A percentile compares a stretch with the other conserved stretches of the same genome.
Conservation (phyloP, 1,284 basidiomycete species). For the Waitea zeae region DNA sequence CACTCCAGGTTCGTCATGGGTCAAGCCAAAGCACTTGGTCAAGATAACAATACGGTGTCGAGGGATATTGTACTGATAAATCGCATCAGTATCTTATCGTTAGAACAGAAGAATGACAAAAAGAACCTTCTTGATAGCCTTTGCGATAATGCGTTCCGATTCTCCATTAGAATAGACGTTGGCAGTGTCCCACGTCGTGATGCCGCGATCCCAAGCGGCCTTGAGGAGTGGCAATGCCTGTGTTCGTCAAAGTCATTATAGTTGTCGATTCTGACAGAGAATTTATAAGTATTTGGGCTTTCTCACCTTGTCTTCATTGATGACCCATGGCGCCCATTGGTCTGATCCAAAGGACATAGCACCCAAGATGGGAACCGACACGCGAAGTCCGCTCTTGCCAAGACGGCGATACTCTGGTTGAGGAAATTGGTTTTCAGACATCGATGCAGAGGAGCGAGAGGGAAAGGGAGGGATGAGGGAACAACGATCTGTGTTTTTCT, state of each 20-base stretch:
- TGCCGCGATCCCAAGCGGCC: constrained; percentile 3
- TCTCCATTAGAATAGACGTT: constrained; percentile 12
- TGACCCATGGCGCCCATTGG: constrained; percentile 22
- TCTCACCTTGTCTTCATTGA: constrained; percentile 22
- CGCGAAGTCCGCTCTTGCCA: constrained; percentile 28
- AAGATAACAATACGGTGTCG: constrained; percentile 20
- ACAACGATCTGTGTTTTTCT: too few relatives aligned
- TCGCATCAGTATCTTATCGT: constrained; percentile 4
- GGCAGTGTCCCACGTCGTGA: constrained; percentile 10
- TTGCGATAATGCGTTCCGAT: constrained; percentile 15
- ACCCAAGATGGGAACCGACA: constrained; percentile 31
- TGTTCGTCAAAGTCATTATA: background rate
- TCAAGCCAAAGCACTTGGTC: constrained; percentile 12
- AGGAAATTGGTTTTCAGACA: too few relatives aligned
- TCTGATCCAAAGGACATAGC: constrained; percentile 27
- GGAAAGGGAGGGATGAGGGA: too few relatives aligned
- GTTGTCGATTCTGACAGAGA: background rate
- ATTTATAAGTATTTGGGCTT: too few relatives aligned
- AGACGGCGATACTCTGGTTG: constrained; percentile 20
- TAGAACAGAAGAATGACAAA: background rate
- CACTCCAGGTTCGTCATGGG: constrained; percentile 5
- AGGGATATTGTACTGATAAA: constrained; percentile 17
- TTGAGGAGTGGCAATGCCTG: constrained; percentile 2
- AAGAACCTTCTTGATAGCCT: constrained; percentile 13
- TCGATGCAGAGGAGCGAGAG: too few relatives aligned